A percentile compares a stretch with the other conserved stretches of the same genome.
Conservation (phyloP, 78 protist genomes). For the Dictyostelium intermedium region DNA sequence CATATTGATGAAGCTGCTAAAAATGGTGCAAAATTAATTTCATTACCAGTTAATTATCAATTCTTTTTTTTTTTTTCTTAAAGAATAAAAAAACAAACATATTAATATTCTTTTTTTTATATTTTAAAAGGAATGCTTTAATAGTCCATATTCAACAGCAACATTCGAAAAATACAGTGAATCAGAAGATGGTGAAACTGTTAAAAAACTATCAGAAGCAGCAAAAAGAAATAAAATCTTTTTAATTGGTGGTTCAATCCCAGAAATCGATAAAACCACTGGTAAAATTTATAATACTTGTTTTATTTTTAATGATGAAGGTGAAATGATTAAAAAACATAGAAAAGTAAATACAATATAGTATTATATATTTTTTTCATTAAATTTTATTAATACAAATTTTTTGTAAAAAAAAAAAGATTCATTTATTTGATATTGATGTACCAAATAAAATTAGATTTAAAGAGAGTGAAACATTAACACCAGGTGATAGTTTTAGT, state of each 20-base stretch:
- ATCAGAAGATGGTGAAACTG: slow-evolving; percentile 57
- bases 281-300: slow-evolving; percentile 93
- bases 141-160: slow-evolving; percentile 91
- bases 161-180: slow-evolving; percentile 93
- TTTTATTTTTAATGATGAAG: slow-evolving; percentile 81
- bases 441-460: slow-evolving; percentile 93
- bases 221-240: slow-evolving; percentile 63
- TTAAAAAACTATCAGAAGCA: slow-evolving; percentile 36
- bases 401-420: slow-evolving; percentile 3
- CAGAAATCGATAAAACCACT: slow-evolving; percentile 75
- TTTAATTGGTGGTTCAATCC: slow-evolving; percentile 94
- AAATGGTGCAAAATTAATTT: slow-evolving; percentile 91
- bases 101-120: background rate
- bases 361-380: too few relatives aligned
- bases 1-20: slow-evolving; percentile 86
- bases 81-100: background rate
- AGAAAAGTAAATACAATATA: slow-evolving; percentile 82
- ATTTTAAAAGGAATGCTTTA: slow-evolving; percentile 77
- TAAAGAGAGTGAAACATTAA: slow-evolving; percentile 87
- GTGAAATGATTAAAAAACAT: slow-evolving; percentile 87
- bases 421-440: slow-evolving; percentile 97
- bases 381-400: too few relatives aligned
- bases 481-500: slow-evolving; percentile 86
- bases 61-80: background rate
- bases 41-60: slow-evolving; percentile 87